These are phyloP conservation scores for Tulasnella sp. DNA, from an alignment of 768 basidiomycete species.

Conservation along the genomic window DNA sequence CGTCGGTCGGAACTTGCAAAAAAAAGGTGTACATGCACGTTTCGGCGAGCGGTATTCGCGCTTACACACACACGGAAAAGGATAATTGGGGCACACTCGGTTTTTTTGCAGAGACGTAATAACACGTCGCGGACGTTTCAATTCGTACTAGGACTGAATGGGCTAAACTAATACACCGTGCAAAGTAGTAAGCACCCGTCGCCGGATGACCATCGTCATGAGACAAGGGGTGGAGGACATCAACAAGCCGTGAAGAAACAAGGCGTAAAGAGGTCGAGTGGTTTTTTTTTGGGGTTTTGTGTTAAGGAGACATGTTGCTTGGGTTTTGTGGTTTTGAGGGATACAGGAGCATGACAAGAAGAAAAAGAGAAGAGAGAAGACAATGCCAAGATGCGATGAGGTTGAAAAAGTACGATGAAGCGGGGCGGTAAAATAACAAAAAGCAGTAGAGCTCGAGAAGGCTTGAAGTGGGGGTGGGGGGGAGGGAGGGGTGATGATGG, in stretches of 20 bases:
- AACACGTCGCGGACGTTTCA: neutral
- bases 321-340: neutral
- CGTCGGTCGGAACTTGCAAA: neutral
- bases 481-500: neutral
- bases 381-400: neutral
- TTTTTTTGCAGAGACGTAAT: slow-evolving; percentile 1
- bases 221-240: neutral
- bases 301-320: neutral
- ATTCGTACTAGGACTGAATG: slow-evolving; percentile 12
- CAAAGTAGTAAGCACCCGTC: neutral
- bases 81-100: neutral
- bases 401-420: neutral
- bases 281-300: neutral
- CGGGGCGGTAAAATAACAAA: slow-evolving; percentile 7
- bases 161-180: slow-evolving; percentile 10
- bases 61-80: neutral
- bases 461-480: neutral
- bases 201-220: neutral
- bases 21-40: neutral
- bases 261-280: neutral
- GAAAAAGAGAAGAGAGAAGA: neutral
- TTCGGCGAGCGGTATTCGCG: neutral
- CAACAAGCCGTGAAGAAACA: slow-evolving; percentile 2
- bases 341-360: neutral
- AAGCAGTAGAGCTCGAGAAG: neutral